phyloP scores from a whole-genome alignment of 163 green algal genomes.

The Coccomyxa subellipsoidea region DNA sequence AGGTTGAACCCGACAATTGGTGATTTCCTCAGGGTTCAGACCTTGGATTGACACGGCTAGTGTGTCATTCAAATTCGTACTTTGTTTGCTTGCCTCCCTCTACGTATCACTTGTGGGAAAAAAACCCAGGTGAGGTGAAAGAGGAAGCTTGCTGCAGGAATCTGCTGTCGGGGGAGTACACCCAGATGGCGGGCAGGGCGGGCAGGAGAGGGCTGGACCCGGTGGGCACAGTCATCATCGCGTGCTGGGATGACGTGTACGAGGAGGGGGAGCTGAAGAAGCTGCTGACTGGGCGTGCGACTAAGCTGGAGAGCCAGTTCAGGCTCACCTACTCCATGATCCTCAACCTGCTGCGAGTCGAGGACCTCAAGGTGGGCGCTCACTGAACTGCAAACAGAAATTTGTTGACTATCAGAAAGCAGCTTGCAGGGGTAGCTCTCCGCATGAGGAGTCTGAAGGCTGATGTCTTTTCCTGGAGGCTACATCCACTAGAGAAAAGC shows the following conservation, averaged over 20 bases:
- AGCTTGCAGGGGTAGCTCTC: too few species aligned
- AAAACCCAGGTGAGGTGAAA: neutral
- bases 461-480: too few species aligned
- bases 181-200: constrained; percentile 90
- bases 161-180: constrained; percentile 70
- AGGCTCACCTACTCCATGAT: constrained; percentile 95
- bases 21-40: too few species aligned
- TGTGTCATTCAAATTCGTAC: too few species aligned
- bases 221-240: constrained; percentile 86
- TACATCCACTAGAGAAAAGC: too few species aligned
- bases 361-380: constrained; percentile 80
- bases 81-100: too few species aligned
- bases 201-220: constrained; percentile 86
- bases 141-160: constrained; percentile 14
- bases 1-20: too few species aligned
- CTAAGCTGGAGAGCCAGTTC: constrained; percentile 81
- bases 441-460: too few species aligned
- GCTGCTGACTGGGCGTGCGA: constrained; percentile 65
- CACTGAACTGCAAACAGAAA: too few species aligned
- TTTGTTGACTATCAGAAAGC: neutral
- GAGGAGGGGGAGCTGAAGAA: constrained; percentile 65
- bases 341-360: constrained; percentile 85
- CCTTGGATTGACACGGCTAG: too few species aligned
- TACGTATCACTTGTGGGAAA: too few species aligned
- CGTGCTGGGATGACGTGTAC: constrained; percentile 75